These are phyloP conservation scores for Westerdykella aurantiaca DNA, from an alignment of 2,329 filamentous ascomycete species.

Conservation along the genomic window DNA sequence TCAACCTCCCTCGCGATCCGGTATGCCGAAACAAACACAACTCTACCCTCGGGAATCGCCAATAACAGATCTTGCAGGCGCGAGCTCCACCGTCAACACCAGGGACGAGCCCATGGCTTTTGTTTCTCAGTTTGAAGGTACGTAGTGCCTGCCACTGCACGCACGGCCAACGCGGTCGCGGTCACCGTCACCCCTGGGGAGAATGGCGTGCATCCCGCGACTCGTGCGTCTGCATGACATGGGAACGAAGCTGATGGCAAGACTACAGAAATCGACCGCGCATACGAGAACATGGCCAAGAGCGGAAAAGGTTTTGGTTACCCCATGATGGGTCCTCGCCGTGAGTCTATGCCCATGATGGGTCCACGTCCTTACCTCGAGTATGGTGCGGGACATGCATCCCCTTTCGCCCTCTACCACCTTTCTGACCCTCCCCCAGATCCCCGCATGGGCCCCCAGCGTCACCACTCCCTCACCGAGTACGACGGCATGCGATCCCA, in stretches of 20 bases:
- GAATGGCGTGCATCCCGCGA: neutral
- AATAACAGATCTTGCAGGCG: slow-evolving; percentile 50
- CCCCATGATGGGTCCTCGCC: slow-evolving; percentile 52
- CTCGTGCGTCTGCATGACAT: neutral
- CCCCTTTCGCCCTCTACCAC: slow-evolving; percentile 5
- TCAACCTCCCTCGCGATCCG: slow-evolving; percentile 65
- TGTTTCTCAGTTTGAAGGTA: slow-evolving; percentile 84
- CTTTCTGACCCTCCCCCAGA: slow-evolving; percentile 49
- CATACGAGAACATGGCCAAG: slow-evolving; percentile 91
- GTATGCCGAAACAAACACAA: slow-evolving; percentile 42
- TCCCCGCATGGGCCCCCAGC: slow-evolving; percentile 63
- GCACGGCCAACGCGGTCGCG: neutral
- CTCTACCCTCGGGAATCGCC: slow-evolving; percentile 6
- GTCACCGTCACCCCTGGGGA: neutral
- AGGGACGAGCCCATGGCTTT: slow-evolving; percentile 71
- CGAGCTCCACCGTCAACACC: slow-evolving; percentile 59
- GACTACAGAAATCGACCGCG: slow-evolving; percentile 80
- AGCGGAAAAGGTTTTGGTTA: slow-evolving; percentile 79
- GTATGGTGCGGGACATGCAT: slow-evolving; percentile 47
- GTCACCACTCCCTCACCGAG: slow-evolving; percentile 80
- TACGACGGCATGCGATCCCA: slow-evolving; percentile 72
- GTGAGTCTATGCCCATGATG: slow-evolving; percentile 70
- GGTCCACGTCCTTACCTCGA: slow-evolving; percentile 53
- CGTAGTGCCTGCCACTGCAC: slow-evolving; percentile 37
- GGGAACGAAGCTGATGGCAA: slow-evolving; percentile 1